Percentiles rank a stretch among this genome's conserved stretches.
Evolutionary conservation across 768 basidiomycete species (phyloP).

Genomic region (Mrakia blollopis): DNA sequence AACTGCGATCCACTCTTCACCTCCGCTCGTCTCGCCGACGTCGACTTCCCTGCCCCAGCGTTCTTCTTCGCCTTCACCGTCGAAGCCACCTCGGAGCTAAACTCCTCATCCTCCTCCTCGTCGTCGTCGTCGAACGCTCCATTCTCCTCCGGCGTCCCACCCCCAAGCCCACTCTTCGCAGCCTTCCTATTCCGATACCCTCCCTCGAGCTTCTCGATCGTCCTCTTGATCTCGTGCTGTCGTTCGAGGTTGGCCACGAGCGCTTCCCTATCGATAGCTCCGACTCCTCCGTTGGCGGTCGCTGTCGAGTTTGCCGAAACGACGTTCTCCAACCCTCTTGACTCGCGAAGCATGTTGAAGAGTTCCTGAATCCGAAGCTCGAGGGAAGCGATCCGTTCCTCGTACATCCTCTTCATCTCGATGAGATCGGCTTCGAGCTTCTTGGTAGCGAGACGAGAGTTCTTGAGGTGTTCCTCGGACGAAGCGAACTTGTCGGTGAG

Average conservation of each 20-base stretch:
- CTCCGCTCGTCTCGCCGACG: conserved; percentile 10
- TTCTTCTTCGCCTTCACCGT: not conserved
- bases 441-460: conserved; percentile 40
- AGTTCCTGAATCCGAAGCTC: conserved; percentile 89
- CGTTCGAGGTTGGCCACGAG: conserved; percentile 56
- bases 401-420: conserved; percentile 70
- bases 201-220: conserved; percentile 73
- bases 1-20: conserved; percentile 43
- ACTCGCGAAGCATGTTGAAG: conserved; percentile 87
- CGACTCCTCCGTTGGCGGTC: not conserved
- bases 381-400: conserved; percentile 79
- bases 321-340: conserved; percentile 65
- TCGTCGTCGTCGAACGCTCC: conserved; percentile 38
- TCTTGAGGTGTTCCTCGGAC: conserved; percentile 26
- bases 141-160: conserved; percentile 28
- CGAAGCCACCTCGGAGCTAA: conserved; percentile 42
- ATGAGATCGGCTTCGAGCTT: conserved; percentile 72
- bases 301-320: conserved; percentile 46
- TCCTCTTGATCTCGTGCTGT: conserved; percentile 42
- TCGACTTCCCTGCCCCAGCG: not conserved
- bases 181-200: conserved; percentile 27
- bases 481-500: conserved; percentile 60
- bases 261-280: conserved; percentile 65
- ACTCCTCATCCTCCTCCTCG: conserved; percentile 38
- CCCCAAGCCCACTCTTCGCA: not conserved